Percentiles rank a stretch among this genome's conserved stretches.
Evolutionary conservation across 495 filamentous ascomycete genomes (phyloP).

Genomic region (Penicillium egyptiacum): DNA sequence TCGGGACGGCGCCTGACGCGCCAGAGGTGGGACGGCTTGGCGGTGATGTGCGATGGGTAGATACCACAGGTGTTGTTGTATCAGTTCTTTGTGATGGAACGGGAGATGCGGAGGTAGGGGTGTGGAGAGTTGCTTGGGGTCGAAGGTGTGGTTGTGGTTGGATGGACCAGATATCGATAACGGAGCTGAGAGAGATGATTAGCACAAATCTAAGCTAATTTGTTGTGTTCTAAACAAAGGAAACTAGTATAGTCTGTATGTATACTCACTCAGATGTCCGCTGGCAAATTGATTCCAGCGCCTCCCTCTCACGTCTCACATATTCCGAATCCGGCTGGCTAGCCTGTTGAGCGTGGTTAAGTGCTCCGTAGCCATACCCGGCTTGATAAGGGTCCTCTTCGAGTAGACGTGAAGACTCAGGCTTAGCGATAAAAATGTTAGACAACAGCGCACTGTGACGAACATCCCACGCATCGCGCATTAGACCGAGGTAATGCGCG

Average conservation of each 20-base stretch:
- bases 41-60: conserved; percentile 20
- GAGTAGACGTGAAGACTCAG: conserved; percentile 53
- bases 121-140: conserved; percentile 46
- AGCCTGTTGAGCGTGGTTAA: conserved; percentile 38
- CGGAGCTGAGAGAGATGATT: conserved; percentile 30
- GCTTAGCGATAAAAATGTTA: conserved; percentile 32
- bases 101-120: conserved; percentile 30
- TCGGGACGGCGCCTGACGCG: conserved; percentile 36
- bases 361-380: conserved; percentile 49
- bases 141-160: conserved; percentile 52
- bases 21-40: conserved; percentile 22
- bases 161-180: conserved; percentile 52
- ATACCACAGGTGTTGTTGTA: conserved; percentile 23
- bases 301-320: conserved; percentile 52
- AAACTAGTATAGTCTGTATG: no score
- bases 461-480: conserved; percentile 17
- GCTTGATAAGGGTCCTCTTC: conserved; percentile 53
- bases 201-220: neutral
- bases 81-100: conserved; percentile 29
- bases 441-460: conserved; percentile 10
- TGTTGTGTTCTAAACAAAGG: neutral
- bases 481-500: conserved; percentile 20
- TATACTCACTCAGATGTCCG: conserved; percentile 51
- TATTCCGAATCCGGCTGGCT: conserved; percentile 52
- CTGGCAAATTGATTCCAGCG: conserved; percentile 54